These are phyloP conservation scores for Harringtonia aguacate DNA, from an alignment of 2,329 filamentous ascomycete species.

Conservation along the genomic window DNA sequence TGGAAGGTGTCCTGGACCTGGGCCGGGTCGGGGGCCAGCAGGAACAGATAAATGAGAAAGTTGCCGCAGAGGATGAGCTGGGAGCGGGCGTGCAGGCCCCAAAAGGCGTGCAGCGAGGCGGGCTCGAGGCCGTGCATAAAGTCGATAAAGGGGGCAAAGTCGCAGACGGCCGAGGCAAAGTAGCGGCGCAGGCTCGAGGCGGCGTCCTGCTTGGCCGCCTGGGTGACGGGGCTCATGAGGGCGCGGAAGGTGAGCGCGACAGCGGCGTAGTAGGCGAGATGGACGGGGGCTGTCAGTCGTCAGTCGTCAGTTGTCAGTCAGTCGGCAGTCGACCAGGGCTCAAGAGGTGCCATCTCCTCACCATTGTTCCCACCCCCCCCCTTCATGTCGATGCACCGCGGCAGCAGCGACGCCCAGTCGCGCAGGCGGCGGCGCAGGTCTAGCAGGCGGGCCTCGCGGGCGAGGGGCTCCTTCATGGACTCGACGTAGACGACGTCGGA, in stretches of 20 bases:
- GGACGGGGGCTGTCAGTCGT: slow-evolving; percentile 23
- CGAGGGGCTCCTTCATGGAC: slow-evolving; percentile 11
- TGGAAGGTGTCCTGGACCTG: slow-evolving; percentile 24
- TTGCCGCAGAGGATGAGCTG: slow-evolving; percentile 36
- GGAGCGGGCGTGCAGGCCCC: slow-evolving; percentile 30
- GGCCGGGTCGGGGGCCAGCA: slow-evolving; percentile 25
- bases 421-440: slow-evolving; percentile 19
- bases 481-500: slow-evolving; percentile 7
- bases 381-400: slow-evolving; percentile 21
- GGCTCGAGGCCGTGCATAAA: slow-evolving; percentile 26
- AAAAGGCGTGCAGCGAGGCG: slow-evolving; percentile 28
- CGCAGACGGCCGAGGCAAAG: slow-evolving; percentile 21
- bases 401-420: slow-evolving; percentile 25
- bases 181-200: slow-evolving; percentile 24
- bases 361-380: slow-evolving; percentile 12
- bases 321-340: too few species aligned
- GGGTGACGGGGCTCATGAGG: slow-evolving; percentile 33
- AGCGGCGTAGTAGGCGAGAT: slow-evolving; percentile 30
- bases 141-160: slow-evolving; percentile 25
- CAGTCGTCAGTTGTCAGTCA: too few species aligned
- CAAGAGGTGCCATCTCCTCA: too few species aligned
- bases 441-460: slow-evolving; percentile 11
- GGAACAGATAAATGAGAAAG: slow-evolving; percentile 36
- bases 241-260: slow-evolving; percentile 31
- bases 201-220: slow-evolving; percentile 24